Conservation (phyloP, 1,284 basidiomycete species). For the Puccinia novopanici region DNA sequence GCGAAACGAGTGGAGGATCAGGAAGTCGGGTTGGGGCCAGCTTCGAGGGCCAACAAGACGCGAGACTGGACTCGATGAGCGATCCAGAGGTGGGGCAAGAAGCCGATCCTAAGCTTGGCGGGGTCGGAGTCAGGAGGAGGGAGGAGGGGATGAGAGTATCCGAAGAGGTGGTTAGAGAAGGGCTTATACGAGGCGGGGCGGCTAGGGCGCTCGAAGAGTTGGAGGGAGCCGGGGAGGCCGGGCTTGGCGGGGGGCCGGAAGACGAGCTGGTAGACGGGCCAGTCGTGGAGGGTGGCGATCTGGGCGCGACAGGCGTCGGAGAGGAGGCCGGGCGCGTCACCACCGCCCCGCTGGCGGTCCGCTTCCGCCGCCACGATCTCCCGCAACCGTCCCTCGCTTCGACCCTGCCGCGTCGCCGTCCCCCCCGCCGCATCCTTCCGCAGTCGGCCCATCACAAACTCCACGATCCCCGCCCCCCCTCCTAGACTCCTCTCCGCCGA, state of each 20-base stretch:
- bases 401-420: background rate
- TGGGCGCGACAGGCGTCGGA: background rate
- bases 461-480: background rate
- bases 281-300: background rate
- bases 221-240: background rate
- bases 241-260: background rate
- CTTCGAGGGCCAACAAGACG: no score
- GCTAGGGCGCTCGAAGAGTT: background rate
- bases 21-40: no score
- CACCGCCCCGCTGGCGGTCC: background rate
- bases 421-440: no score
- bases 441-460: background rate
- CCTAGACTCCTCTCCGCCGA: constrained; percentile 13
- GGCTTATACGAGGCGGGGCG: no score
- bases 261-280: background rate
- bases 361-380: background rate
- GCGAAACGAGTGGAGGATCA: no score
- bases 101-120: no score
- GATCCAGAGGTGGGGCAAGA: no score
- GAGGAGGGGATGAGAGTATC: no score
- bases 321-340: background rate
- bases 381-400: background rate
- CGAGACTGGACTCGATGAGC: no score
- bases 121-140: no score
- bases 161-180: no score